These are phyloP conservation scores for Penicillium lagena DNA, from an alignment of 495 filamentous ascomycete genomes.

Conservation along the genomic window DNA sequence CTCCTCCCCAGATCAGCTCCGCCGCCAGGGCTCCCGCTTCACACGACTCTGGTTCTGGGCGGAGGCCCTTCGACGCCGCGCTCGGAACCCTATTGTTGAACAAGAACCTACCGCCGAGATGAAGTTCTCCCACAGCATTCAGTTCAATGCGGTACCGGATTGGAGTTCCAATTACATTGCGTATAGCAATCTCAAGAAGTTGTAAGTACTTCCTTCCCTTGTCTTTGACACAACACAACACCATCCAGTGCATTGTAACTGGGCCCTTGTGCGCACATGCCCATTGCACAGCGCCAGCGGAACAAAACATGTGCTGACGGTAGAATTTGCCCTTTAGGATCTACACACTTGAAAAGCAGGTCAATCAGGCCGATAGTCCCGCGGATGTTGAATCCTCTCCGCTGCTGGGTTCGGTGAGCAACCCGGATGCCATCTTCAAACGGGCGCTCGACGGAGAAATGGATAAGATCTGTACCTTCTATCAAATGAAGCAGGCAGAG, in stretches of 20 bases:
- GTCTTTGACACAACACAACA: background rate
- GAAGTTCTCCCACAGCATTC: slow-evolving; percentile 99
- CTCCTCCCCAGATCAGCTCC: slow-evolving; percentile 2
- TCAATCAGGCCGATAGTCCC: slow-evolving; percentile 46
- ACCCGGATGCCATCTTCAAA: slow-evolving; percentile 73
- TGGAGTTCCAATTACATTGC: slow-evolving; percentile 98
- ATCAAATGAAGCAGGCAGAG: slow-evolving; percentile 77
- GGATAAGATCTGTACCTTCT: slow-evolving; percentile 91
- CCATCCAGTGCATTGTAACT: too few relatives aligned
- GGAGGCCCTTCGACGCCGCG: slow-evolving; percentile 29
- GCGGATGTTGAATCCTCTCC: slow-evolving; percentile 79
- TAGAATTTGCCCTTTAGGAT: slow-evolving; percentile 50
- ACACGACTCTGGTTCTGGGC: slow-evolving; percentile 30
- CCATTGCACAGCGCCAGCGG: slow-evolving; percentile 15
- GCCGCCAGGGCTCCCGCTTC: slow-evolving; percentile 9
- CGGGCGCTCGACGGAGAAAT: slow-evolving; percentile 81
- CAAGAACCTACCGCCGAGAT: slow-evolving; percentile 61
- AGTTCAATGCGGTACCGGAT: slow-evolving; percentile 98
- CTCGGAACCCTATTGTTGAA: slow-evolving; percentile 13
- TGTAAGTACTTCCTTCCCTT: slow-evolving; percentile 51
- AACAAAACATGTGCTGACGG: slow-evolving; percentile 15
- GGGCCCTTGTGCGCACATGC: slow-evolving; percentile 6
- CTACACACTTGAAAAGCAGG: slow-evolving; percentile 80
- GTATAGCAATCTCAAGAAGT: slow-evolving; percentile 97
- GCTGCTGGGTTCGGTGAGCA: slow-evolving; percentile 52